Evolutionary conservation across 495 filamentous ascomycete genomes (phyloP), one percentile per base, ranked within the genome.

Genomic region (Hamigera avellanea): DNA sequence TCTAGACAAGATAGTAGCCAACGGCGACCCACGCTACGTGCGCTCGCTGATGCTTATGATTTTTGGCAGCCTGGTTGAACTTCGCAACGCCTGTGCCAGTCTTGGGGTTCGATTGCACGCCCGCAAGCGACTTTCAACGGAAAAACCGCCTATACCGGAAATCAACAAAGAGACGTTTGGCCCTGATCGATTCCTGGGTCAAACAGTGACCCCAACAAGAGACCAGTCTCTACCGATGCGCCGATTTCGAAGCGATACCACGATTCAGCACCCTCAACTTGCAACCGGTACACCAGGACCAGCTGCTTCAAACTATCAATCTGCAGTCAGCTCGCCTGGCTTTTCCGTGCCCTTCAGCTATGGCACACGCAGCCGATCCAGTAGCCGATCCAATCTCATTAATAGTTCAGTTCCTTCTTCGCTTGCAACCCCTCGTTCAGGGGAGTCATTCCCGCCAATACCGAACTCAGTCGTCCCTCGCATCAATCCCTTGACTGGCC

Each of bases 1-100:
- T 39, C 69, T 81, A 29, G 67, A 75, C 27, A 75, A 79, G 12
- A 78, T 93, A 34, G 70, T 86, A 17, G 66, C 77, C 36, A 78
- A 85, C 41, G 77, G 75, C 15, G 83, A 93, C 48, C 72, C 80
- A 6, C 73, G 80, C 14, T 87, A 88, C 47, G 75, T 91, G 35
- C 78, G 87, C 7, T 86, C 80, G 0, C 58, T 93, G 39, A 70
- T 95, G 66, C 67, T 87, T 30, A 76, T 81, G 55, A 66, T 91
- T 21, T 93, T 83, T 49, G 82, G 83, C 34, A 83, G 83, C 46
- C 70, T 84, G 18, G 73, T 83, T 45, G 87, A 95, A 52, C 59
- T 87, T 33, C 80, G 64, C 8, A 73, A 75, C 49, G 61, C 68
- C 17, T 71, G 67, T 46, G 48, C 56, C 15, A 58, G 54, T 26